Percentiles rank a stretch among this genome's conserved stretches.
Evolutionary conservation across 208 protist species (phyloP).

Genomic region (Crithidia fasciculata): DNA sequence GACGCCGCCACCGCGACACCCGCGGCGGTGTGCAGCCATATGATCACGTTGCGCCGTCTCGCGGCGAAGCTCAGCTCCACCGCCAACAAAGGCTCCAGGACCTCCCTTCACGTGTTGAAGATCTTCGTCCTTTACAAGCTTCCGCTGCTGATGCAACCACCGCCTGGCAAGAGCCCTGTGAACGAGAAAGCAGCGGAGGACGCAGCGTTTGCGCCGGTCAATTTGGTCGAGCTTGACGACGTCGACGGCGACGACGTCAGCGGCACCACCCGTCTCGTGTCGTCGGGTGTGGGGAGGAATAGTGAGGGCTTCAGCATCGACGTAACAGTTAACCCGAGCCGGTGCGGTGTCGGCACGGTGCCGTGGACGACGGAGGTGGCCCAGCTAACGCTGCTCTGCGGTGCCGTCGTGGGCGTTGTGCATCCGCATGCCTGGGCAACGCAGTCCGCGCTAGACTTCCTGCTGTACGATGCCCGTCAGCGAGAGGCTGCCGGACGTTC

Average conservation of each 20-base stretch:
- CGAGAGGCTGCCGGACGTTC: neutral
- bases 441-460: slow-evolving; percentile 13
- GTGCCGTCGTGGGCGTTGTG: neutral
- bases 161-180: neutral
- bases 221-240: too few relatives aligned
- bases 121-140: neutral
- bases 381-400: slow-evolving; percentile 17
- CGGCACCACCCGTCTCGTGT: too few relatives aligned
- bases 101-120: neutral
- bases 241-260: too few relatives aligned
- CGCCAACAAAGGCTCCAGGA: neutral
- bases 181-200: neutral
- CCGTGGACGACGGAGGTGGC: slow-evolving; percentile 27
- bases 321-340: neutral
- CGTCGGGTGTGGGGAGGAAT: too few relatives aligned
- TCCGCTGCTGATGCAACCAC: neutral
- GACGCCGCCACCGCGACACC: neutral
- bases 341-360: slow-evolving; percentile 6
- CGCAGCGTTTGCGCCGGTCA: too few relatives aligned
- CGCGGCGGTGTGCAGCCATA: slow-evolving; percentile 20
- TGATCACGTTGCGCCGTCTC: slow-evolving; percentile 9
- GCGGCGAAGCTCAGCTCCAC: too few relatives aligned
- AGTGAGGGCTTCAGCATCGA: too few relatives aligned
- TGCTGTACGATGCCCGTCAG: slow-evolving; percentile 5
- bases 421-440: neutral